A percentile compares a stretch with the other conserved stretches of the same genome.
Evolutionary conservation across 306 rosid genomes (phyloP).

Genomic region (Glycyrrhiza uralensis): DNA sequence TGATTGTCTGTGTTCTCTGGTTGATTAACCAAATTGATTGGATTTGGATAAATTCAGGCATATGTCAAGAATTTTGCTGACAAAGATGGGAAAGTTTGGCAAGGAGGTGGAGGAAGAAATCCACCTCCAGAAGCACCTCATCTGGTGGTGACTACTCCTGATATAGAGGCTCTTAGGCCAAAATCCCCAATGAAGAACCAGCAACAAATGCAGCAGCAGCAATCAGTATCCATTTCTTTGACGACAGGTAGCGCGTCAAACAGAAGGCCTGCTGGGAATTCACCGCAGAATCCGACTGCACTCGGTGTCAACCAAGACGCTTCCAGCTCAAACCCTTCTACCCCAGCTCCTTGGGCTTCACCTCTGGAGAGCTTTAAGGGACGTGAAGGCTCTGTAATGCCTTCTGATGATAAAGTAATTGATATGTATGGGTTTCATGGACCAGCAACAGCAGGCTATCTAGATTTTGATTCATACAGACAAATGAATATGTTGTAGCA

Average conservation of each 20-base stretch:
- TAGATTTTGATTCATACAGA: slow-evolving; percentile 73
- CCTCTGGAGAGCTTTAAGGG: slow-evolving; percentile 79
- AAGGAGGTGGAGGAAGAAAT: slow-evolving; percentile 97
- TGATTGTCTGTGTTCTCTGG: neutral
- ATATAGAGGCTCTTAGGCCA: slow-evolving; percentile 89
- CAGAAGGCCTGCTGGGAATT: slow-evolving; percentile 80
- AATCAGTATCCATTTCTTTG: slow-evolving; percentile 62
- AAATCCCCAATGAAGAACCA: slow-evolving; percentile 99
- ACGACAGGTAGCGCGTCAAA: slow-evolving; percentile 52
- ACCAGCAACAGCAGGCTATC: slow-evolving; percentile 49
- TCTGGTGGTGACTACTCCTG: slow-evolving; percentile 91
- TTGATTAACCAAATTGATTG: slow-evolving; percentile 27
- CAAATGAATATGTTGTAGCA: slow-evolving; percentile 72
- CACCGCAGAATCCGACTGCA: slow-evolving; percentile 55
- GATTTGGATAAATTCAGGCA: slow-evolving; percentile 51
- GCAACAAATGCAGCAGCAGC: slow-evolving; percentile 87
- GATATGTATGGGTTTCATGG: slow-evolving; percentile 72
- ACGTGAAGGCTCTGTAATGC: slow-evolving; percentile 62
- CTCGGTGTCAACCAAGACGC: slow-evolving; percentile 54
- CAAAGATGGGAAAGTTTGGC: slow-evolving; percentile 98
- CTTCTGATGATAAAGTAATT: slow-evolving; percentile 66
- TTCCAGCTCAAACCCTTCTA: slow-evolving; percentile 62
- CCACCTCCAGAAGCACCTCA: slow-evolving; percentile 98
- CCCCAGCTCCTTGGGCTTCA: slow-evolving; percentile 72
- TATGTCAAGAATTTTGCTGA: slow-evolving; percentile 75